Base-by-base conservation (phyloP, 1,139 yeast genomes). In the Trichomonascaceae sp. region DNA sequence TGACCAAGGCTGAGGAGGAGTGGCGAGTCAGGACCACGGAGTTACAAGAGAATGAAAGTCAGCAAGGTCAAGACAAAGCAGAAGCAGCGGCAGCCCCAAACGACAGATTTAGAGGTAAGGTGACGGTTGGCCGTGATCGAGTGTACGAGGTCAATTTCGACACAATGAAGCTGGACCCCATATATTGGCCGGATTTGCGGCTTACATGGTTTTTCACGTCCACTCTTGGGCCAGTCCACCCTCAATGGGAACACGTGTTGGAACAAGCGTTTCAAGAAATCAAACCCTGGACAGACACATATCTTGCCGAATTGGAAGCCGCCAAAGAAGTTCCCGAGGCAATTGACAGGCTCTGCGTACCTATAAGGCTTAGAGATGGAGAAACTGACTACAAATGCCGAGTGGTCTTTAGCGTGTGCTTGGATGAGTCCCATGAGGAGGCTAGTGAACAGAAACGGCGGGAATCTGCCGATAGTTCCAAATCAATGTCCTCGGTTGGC, bases 91-190 rank as follows among this genome's bases (percentile, higher is more conserved):
- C 11, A 11, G 11, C 9, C 11, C 23, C 23, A 8, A 20, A 20
- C 6, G 23, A 20, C 11, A 20, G 11, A 20, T 23, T 17, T 8
- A 29, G 26, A 5, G 27, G 35, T n/a, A 36, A 46, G 9, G 47
- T 57, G 1, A 40, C 55, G 11, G 65, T 60, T 3, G 65, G 65
- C 6, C 39, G 48, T 33, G 52, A 54, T 26, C 49, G 59, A 3
- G 41, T 60, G n/a, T 56, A 59, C 37, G 43, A 48, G 22, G 60
- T 57, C 5, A 46, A 50, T 16, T 28, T 47, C 17, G 30, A 37
- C n/a, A 37, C 42, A 5, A 37, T 37, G 30, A 27, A 37, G 8
- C 35, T 60, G 40, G 37, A 43, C 29, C 65, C 65, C 1, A 49
- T 59, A 2, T 60, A 60, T 38, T 60, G 65, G 65, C 39, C 50